Percentiles rank a stretch among this genome's conserved stretches.
phyloP scores from a whole-genome alignment of 768 basidiomycete genomes.

The Pleurotus tuoliensis region DNA sequence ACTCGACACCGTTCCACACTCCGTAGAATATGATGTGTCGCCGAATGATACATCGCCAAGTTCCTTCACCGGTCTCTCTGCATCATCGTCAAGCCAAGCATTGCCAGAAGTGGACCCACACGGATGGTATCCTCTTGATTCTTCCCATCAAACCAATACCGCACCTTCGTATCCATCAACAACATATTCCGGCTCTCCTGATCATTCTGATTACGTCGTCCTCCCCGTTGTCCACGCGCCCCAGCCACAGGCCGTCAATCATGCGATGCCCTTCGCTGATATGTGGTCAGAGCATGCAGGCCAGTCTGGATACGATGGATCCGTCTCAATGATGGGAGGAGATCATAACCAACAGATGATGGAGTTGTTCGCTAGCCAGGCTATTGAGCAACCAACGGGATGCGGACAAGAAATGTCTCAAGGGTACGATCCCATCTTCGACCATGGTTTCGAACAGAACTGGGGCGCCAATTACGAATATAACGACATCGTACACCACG shows the following conservation, averaged over 20 bases:
- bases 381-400: not conserved
- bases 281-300: constrained; percentile 14
- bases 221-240: constrained; percentile 20
- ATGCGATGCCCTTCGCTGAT: constrained; percentile 12
- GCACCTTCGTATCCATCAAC: constrained; percentile 33
- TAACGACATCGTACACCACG: not conserved
- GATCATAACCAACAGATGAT: not conserved
- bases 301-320: not conserved
- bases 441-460: not conserved
- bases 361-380: not conserved
- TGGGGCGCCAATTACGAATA: not conserved
- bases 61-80: constrained; percentile 1
- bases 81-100: constrained; percentile 11
- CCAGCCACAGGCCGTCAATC: constrained; percentile 15
- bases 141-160: constrained; percentile 10
- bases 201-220: constrained; percentile 15
- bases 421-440: not conserved
- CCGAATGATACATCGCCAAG: not conserved
- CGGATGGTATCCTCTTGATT: constrained; percentile 14
- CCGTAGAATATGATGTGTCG: not conserved
- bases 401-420: not conserved
- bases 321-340: not conserved
- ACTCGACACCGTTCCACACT: constrained; percentile 6
- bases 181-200: constrained; percentile 39
- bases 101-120: constrained; percentile 15